These are phyloP conservation scores for Plicaturopsis crispa DNA, from an alignment of 768 basidiomycete genomes.

Conservation along the genomic window DNA sequence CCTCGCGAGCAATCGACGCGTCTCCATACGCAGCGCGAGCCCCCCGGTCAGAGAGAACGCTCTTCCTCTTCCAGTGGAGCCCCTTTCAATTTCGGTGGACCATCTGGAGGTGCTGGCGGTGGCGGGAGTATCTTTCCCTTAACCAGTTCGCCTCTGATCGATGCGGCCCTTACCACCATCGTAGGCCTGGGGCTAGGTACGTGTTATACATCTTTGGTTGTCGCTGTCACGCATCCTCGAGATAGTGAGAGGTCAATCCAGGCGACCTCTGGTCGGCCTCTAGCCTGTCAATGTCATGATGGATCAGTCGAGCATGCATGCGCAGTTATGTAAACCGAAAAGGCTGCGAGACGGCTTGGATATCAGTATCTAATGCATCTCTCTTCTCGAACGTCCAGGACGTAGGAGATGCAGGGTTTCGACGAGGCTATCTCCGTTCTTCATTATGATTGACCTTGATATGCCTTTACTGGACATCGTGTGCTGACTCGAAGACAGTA, in stretches of 20 bases:
- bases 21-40: background rate
- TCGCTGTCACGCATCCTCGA: background rate
- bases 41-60: background rate
- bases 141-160: conserved; percentile 20
- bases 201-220: conserved; percentile 9
- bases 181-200: conserved; percentile 56
- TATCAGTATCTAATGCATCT: background rate
- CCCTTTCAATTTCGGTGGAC: background rate
- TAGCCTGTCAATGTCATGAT: background rate
- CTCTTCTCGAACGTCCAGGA: background rate
- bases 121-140: conserved; percentile 22
- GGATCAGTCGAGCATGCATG: no score
- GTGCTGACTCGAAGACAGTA: conserved; percentile 25
- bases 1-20: background rate
- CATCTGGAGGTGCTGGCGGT: conserved; percentile 2
- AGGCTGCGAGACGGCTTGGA: background rate
- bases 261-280: background rate
- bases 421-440: background rate
- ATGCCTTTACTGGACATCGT: conserved; percentile 4
- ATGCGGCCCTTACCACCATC: conserved; percentile 51
- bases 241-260: background rate
- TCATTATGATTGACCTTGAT: background rate
- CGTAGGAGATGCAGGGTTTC: background rate
- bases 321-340: background rate
- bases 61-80: background rate